Conservation (phyloP, 176 grass and related monocot species). For the Oryza coarctata region DNA sequence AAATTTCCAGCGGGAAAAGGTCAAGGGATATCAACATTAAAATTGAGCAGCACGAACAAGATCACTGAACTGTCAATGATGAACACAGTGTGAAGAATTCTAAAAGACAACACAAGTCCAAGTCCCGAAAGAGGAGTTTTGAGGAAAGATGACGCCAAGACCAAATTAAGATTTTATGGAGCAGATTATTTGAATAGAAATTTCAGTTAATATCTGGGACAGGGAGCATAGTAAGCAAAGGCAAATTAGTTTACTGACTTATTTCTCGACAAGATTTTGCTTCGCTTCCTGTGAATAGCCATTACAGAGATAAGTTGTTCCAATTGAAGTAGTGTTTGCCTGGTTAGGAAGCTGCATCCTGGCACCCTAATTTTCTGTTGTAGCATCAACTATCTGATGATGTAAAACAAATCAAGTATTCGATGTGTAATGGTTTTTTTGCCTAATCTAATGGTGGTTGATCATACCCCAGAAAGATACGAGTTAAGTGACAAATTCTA, state of each 20-base stretch:
- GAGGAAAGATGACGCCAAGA: slow-evolving; percentile 27
- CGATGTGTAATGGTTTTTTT: background rate
- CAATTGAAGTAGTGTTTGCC: slow-evolving; percentile 7
- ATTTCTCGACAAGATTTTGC: slow-evolving; percentile 19
- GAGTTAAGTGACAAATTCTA: background rate
- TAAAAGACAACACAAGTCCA: slow-evolving; percentile 27
- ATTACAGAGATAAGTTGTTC: background rate
- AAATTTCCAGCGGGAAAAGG: slow-evolving; percentile 36
- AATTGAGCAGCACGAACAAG: slow-evolving; percentile 23
- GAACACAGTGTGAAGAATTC: slow-evolving; percentile 14
- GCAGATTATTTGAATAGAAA: background rate
- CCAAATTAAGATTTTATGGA: background rate
- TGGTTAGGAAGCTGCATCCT: background rate
- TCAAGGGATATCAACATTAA: slow-evolving; percentile 22
- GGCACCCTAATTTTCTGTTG: background rate
- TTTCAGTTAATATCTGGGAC: background rate
- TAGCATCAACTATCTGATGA: background rate
- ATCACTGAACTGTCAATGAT: slow-evolving; percentile 7
- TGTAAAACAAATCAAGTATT: background rate
- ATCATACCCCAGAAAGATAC: background rate
- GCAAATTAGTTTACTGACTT: background rate
- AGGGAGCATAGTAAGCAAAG: background rate
- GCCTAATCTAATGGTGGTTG: background rate
- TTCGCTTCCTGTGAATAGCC: slow-evolving; percentile 11
- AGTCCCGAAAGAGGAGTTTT: slow-evolving; percentile 41